A percentile compares a stretch with the other conserved stretches of the same genome.
These are phyloP conservation scores for Talaromyces verruculosus DNA, from an alignment of 2,329 filamentous ascomycete species.

Conservation along the genomic window DNA sequence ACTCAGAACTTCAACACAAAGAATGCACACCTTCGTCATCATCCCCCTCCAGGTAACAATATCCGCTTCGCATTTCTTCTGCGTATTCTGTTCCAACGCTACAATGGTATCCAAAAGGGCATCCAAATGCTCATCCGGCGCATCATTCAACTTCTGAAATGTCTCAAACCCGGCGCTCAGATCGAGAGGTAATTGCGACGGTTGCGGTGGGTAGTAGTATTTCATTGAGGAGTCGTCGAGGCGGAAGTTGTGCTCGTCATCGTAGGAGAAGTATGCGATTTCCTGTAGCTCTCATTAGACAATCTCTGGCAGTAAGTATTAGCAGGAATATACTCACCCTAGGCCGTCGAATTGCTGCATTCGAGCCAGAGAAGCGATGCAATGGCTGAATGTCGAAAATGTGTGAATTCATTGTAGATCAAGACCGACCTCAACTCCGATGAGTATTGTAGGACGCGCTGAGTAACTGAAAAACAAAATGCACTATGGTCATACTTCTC, in stretches of 20 bases:
- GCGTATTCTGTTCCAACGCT: constrained; percentile 67
- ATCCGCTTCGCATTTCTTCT: constrained; percentile 69
- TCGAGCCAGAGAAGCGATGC: constrained; percentile 64
- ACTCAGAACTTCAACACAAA: neutral
- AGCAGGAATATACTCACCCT: constrained; percentile 53
- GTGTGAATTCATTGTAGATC: constrained; percentile 33
- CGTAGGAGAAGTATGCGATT: constrained; percentile 90
- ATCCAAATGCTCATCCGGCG: constrained; percentile 82
- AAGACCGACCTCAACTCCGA: neutral
- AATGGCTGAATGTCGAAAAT: constrained; percentile 70
- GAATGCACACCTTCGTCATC: constrained; percentile 80
- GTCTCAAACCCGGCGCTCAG: constrained; percentile 77
- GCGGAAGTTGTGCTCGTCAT: constrained; percentile 74
- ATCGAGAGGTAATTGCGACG: constrained; percentile 68
- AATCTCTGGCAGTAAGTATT: neutral
- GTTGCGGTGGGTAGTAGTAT: constrained; percentile 80
- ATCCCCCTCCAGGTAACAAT: constrained; percentile 94
- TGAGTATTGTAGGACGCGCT: neutral
- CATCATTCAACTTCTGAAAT: constrained; percentile 81
- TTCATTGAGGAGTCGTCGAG: constrained; percentile 76
- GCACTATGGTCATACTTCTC: neutral
- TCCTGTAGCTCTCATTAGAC: constrained; percentile 59
- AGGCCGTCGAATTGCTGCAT: constrained; percentile 71
- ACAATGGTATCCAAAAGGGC: constrained; percentile 75
- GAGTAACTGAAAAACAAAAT: neutral